Base-by-base conservation (phyloP, 163 green algal genomes). In the Chlamydomonas reinhardtii region DNA sequence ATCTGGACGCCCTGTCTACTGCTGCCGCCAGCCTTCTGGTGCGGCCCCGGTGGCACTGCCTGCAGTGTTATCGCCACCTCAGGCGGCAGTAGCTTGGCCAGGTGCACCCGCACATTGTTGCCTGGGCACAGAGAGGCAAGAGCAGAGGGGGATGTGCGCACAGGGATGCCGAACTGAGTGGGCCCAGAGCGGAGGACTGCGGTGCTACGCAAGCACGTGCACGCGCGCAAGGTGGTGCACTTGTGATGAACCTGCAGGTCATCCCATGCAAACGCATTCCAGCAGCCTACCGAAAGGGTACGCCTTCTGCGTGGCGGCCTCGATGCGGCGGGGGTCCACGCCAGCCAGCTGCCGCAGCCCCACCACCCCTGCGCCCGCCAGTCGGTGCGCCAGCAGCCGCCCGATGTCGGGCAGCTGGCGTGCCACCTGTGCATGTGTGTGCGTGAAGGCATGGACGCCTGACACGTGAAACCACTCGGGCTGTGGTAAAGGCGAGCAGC, bases 361-460 rank as follows among this genome's bases (percentile, higher is more conserved):
- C 22, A 85, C 83, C 29, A 98, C 59, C 2, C 93, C 94, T 4
- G 90, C 89, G n/a, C 68, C 91, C 8, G 87, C 84, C 61, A 98
- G 89, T 22, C 92, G 85, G 64, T 91, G 52, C 11, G 82, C 90
- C n/a, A 94, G 80, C 25, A 94, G 89, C 8, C 76, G 88, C 6
- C 93, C 93, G 5, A 97, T 92, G 65, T 91, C 82, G 19, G 88
- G 90, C 31, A 97, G 80, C 84, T 96, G 93, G 25, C 88, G 83
- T 14, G 31, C 70, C 2, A 61, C 73, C 81, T 87, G 78, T 0
- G 32, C 59, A 69, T 86, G 27, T 62, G 71, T 87, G 78, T 0
- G 32, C 59, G 72, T 86, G 27, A 68, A 71, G 84, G 35, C 6
- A 8, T 69, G 32, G 25, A 39, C 4, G 74, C 16, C 14, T 19